Conservation (phyloP, 495 filamentous ascomycete genomes). For the Lasiosphaeria hispida region DNA sequence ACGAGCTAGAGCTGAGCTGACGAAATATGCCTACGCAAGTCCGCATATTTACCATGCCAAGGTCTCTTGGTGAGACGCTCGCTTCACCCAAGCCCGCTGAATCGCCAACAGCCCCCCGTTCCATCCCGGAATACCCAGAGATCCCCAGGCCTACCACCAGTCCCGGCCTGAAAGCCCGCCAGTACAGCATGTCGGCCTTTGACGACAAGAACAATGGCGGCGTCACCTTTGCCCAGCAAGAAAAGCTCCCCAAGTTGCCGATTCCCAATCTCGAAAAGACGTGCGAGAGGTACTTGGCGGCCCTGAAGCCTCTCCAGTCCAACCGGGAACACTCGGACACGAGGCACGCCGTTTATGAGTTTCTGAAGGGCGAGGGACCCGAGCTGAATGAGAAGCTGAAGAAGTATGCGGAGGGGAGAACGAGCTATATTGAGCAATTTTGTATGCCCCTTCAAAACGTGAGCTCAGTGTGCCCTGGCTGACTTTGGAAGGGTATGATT, state of each 20-base stretch:
- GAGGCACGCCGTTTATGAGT: conserved; percentile 75
- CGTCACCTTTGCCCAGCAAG: conserved; percentile 86
- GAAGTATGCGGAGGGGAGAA: conserved; percentile 88
- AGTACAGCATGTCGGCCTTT: conserved; percentile 33
- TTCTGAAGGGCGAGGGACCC: conserved; percentile 78
- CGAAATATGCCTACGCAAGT: conserved; percentile 53
- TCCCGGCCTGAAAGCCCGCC: conserved; percentile 26
- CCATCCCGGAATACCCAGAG: conserved; percentile 29
- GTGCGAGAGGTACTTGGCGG: conserved; percentile 74
- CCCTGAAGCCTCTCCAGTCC: conserved; percentile 79
- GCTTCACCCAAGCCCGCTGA: conserved; percentile 31
- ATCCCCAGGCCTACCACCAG: conserved; percentile 29
- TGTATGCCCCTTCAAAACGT: conserved; percentile 57
- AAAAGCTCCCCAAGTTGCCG: conserved; percentile 84
- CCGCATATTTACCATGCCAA: conserved; percentile 63
- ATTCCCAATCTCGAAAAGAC: conserved; percentile 88
- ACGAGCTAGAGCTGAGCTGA: conserved; percentile 31
- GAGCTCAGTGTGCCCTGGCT: conserved; percentile 11
- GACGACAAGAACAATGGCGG: conserved; percentile 53
- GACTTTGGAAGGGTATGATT: conserved; percentile 80
- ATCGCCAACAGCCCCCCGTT: conserved; percentile 27
- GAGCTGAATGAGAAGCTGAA: conserved; percentile 84
- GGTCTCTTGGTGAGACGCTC: conserved; percentile 68
- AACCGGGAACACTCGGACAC: conserved; percentile 81
- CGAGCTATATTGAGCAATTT: conserved; percentile 98